Evolutionary conservation across 2,329 filamentous ascomycete species (phyloP), one percentile per base, ranked within the genome.

Genomic region (Dactylellina sp.): DNA sequence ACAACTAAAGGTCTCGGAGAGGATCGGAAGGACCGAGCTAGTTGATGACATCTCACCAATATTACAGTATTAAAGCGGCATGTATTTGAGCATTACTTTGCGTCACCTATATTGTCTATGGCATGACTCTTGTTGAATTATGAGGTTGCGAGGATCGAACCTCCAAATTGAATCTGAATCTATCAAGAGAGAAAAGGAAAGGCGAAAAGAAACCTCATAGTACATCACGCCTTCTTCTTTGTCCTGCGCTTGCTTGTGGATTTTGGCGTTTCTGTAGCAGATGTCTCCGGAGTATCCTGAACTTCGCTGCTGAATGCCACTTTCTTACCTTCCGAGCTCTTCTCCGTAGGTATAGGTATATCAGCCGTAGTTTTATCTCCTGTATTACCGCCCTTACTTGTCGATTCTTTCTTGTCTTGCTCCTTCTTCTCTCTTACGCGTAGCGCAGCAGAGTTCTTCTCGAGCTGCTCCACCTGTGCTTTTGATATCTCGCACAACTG

Each of bases 401-500:
- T n/a, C 46, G 79, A 79, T 24, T 80, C 76, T 7, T 78, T 76
- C 61, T 78, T 80, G 11, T 78, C 65, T 16, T 80, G 40, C 37
- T 82, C 79, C 76, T 86, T 88, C 81, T 89, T 90, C 76, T 84
- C 83, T 64, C 84, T 80, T 50, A 85, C 86, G 68, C 88, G 82
- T 66, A 85, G 86, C 55, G 87, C 82, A 7, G 93, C 93, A 22
- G 89, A 87, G 79, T 90, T 87, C 83, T 91, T 96, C 81, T 98
- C 93, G 12, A 89, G 86, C 77, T 86, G 86, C 80, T 96, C 89
- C 64, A 98, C 89, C 76, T 96, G 87, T 79, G 88, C 88, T 79
- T 97, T 93, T 79, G 91, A 97, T 70, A 91, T 89, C 79, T 96
- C 88, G 94, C 94, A 99, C 14, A 99, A 83, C 80, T 89, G 87